Conservation (phyloP, 495 filamentous ascomycete genomes). For the Neurospora sp. region DNA sequence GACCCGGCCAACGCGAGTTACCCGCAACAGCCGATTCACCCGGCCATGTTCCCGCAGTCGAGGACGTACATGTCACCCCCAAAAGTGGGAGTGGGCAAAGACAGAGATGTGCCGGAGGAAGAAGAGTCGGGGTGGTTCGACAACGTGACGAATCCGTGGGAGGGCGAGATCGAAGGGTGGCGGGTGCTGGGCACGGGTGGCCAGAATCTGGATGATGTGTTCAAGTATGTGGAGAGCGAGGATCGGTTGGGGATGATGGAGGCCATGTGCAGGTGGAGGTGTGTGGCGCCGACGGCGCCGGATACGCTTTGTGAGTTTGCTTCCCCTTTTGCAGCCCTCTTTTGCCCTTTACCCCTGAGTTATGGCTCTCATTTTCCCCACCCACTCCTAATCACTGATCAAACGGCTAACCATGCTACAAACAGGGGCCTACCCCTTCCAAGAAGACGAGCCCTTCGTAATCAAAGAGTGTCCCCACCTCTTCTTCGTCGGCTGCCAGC, state of each 20-base stretch:
- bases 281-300: slow-evolving; percentile 86
- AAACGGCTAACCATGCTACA: neutral
- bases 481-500: slow-evolving; percentile 84
- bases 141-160: slow-evolving; percentile 86
- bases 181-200: slow-evolving; percentile 74
- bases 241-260: slow-evolving; percentile 82
- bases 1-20: slow-evolving; percentile 76
- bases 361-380: too few relatives aligned
- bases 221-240: slow-evolving; percentile 73
- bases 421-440: slow-evolving; percentile 89
- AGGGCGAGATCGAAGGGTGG: slow-evolving; percentile 80
- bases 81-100: neutral
- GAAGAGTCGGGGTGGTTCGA: slow-evolving; percentile 68
- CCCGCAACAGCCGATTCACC: slow-evolving; percentile 75
- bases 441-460: slow-evolving; percentile 82
- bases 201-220: slow-evolving; percentile 88
- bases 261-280: slow-evolving; percentile 80
- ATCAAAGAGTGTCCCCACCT: slow-evolving; percentile 75
- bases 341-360: neutral
- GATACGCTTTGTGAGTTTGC: slow-evolving; percentile 79
- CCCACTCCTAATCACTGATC: too few relatives aligned
- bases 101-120: neutral
- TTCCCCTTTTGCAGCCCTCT: neutral
- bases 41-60: slow-evolving; percentile 68
- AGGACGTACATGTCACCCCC: slow-evolving; percentile 54